Evolutionary conservation across 345 rosid species (phyloP).

Genomic region (Citrus hindsii): DNA sequence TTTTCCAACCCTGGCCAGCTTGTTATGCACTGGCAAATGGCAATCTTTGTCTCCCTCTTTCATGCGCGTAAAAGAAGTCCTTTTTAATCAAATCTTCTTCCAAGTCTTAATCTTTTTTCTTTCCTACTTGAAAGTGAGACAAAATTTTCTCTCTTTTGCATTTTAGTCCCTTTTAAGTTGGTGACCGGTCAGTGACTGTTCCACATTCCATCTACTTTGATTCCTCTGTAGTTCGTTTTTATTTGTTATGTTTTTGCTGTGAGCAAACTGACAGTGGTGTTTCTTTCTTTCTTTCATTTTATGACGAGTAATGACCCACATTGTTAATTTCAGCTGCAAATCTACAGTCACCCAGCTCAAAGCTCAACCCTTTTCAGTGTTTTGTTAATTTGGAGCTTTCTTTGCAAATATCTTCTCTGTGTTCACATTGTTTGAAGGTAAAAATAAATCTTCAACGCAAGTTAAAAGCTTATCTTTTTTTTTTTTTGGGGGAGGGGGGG

Average conservation of each 20-base stretch:
- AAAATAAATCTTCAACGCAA: background rate
- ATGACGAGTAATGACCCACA: conserved; percentile 23
- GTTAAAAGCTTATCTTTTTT: conserved; percentile 20
- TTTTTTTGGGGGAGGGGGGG: background rate
- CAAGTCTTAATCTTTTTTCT: background rate
- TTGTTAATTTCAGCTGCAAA: conserved; percentile 21
- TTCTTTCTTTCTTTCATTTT: conserved; percentile 12
- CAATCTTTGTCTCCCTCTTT: conserved; percentile 5
- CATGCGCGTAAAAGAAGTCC: background rate
- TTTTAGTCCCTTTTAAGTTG: conserved; percentile 17
- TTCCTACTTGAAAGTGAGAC: background rate
- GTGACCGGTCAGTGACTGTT: conserved; percentile 24
- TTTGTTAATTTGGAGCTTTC: conserved; percentile 24
- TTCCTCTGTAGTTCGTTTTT: conserved; percentile 18
- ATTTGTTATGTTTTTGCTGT: conserved; percentile 22
- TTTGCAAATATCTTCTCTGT: conserved; percentile 19
- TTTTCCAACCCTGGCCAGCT: conserved; percentile 33
- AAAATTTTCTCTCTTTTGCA: conserved; percentile 8
- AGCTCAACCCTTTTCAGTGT: conserved; percentile 6
- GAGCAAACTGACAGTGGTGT: conserved; percentile 17
- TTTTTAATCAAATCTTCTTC: conserved; percentile 5
- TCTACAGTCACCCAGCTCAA: conserved; percentile 15
- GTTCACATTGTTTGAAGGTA: conserved; percentile 31
- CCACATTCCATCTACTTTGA: conserved; percentile 27
- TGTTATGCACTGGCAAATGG: conserved; percentile 44